Base-by-base conservation (phyloP, 139 green algal species). In the Chlorella sp. region DNA sequence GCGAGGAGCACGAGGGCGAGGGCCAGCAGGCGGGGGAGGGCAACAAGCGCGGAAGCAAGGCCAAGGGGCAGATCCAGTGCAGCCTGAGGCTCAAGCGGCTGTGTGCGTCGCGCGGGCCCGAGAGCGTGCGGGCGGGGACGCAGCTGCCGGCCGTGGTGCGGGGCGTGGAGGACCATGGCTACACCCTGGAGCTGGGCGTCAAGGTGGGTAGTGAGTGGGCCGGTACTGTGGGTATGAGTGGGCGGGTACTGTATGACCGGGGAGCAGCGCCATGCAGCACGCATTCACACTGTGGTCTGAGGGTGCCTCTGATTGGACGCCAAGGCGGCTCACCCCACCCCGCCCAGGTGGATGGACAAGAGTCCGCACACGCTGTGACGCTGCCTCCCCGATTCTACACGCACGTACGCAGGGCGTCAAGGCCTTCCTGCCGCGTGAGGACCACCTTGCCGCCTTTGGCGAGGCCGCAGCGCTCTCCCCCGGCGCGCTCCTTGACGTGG, bases 111-210 rank as follows among this genome's bases (percentile, higher is more conserved):
- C 31, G 89, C 6, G 74, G 68, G 2, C 29, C 59, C 0, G 78
- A 80, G 3, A 61, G 71, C 2, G 51, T 92, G 14, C 17, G 63
- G 0, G 34, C 68, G 23, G 87, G 87, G 1, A 33, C 75, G 50
- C 81, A 75, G 5, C 24, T 96, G 62, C 72, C 88, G 2, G 92
- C 88, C 0, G 88, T 84, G 34, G 87, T 98, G 42, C 77, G 67
- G 1, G 93, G 78, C 65, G 81, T 93, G 27, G 94, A 98, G 83
- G 94, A 98, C 73, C 91, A 96, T 67, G 94, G 94, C 27, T 97
- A 89, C 78, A 73, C 83, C 20, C 77, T 98, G 2, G 77, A 67
- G 14, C 88, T 97, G 26, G 94, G 94, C 22, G 71, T 94, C 67
- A 91, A 93, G 86, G 86, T 91, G 42, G n/a, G n/a, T n/a, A n/a